These are phyloP conservation scores for Schizothecium vesticola DNA, from an alignment of 495 filamentous ascomycete genomes.

Conservation along the genomic window DNA sequence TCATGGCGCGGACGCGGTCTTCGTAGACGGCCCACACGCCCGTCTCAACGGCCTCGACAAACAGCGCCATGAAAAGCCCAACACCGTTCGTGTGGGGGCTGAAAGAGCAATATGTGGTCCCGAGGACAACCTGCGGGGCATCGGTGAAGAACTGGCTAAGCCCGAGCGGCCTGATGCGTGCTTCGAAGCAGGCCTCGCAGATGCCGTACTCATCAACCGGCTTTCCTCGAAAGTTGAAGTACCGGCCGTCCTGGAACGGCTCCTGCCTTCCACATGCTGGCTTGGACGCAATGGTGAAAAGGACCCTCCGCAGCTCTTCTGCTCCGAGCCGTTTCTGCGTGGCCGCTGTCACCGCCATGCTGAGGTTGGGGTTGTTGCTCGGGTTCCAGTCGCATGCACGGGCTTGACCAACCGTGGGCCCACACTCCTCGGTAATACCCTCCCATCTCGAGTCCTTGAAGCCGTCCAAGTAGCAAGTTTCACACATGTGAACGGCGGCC, in stretches of 20 bases:
- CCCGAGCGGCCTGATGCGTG: not conserved
- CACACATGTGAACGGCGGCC: not conserved
- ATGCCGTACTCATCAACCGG: not conserved
- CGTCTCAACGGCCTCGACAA: not conserved
- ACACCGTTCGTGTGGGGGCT: not conserved
- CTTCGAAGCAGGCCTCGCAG: constrained; percentile 3
- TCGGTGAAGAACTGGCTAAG: constrained; percentile 1
- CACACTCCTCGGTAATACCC: not conserved
- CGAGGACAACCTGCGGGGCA: not conserved
- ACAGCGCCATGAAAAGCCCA: not conserved
- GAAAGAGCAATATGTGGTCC: not conserved
- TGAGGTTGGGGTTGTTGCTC: not conserved
- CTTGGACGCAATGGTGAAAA: not conserved
- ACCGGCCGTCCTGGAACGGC: not conserved
- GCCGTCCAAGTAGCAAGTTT: not conserved
- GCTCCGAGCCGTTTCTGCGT: not conserved
- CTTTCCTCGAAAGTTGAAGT: constrained; percentile 1
- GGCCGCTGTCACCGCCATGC: not conserved
- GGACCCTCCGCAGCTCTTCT: not conserved
- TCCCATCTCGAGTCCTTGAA: constrained; percentile 8
- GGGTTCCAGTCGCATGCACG: not conserved
- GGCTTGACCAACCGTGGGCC: not conserved
- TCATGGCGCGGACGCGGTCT: not conserved
- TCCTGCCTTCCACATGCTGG: not conserved
- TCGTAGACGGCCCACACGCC: constrained; percentile 3